These are phyloP conservation scores for Hsuehochloa calcarea DNA, from an alignment of 176 grass and related monocot genomes.

Conservation along the genomic window DNA sequence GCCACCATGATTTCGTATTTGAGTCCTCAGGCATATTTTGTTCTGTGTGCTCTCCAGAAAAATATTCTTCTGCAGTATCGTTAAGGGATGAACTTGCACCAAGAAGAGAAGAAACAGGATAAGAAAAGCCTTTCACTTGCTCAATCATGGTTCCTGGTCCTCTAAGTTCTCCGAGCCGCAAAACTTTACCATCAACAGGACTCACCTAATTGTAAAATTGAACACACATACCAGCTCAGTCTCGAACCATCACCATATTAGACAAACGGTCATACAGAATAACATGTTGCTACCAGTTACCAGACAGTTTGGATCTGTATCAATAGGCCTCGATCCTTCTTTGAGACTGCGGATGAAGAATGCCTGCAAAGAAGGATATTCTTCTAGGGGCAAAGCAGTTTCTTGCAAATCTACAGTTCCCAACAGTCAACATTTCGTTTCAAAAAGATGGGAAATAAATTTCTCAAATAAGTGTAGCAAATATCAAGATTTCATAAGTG, in stretches of 20 bases:
- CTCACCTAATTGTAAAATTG: conserved; percentile 63
- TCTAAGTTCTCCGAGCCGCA: conserved; percentile 63
- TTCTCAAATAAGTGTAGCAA: background rate
- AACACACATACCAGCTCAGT: conserved; percentile 6
- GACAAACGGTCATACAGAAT: conserved; percentile 10
- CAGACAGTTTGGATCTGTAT: conserved; percentile 75
- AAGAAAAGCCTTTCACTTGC: conserved; percentile 88
- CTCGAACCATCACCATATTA: conserved; percentile 5
- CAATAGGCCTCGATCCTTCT: conserved; percentile 68
- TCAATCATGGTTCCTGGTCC: conserved; percentile 68
- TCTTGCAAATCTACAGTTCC: conserved; percentile 73
- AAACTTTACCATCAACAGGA: conserved; percentile 78
- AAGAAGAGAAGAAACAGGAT: conserved; percentile 72
- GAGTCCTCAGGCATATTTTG: conserved; percentile 32
- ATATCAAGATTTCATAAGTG: background rate
- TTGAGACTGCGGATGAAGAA: conserved; percentile 76
- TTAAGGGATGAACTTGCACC: conserved; percentile 57
- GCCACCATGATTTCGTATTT: conserved; percentile 79
- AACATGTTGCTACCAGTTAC: conserved; percentile 70
- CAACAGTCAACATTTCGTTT: background rate
- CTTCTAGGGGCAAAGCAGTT: conserved; percentile 66
- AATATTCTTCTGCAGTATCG: conserved; percentile 38
- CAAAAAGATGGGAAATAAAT: background rate
- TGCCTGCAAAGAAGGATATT: conserved; percentile 78
- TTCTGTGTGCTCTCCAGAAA: conserved; percentile 38